Percentiles rank a stretch among this genome's conserved stretches.
Evolutionary conservation across 2,329 filamentous ascomycete species (phyloP).

Genomic region (Monosporascus sp.): DNA sequence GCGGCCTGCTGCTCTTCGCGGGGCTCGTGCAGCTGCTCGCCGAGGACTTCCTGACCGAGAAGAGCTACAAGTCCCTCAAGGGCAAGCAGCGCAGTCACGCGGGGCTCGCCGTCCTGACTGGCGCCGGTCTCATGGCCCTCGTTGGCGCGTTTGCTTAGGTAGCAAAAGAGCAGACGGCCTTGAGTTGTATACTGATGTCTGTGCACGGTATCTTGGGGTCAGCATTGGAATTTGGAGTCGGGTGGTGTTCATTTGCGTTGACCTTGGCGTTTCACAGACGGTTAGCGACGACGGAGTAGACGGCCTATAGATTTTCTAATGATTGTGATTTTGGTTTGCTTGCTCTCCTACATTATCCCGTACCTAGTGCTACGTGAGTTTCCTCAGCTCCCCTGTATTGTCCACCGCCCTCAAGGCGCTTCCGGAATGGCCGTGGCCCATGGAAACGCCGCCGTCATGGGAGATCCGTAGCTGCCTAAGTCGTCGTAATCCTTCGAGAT

Average conservation of each 20-base stretch:
- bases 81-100: conserved; percentile 58
- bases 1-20: conserved; percentile 74
- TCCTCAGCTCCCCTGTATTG: too few species aligned
- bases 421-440: conserved; percentile 36
- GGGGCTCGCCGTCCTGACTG: conserved; percentile 56
- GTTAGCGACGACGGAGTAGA: neutral
- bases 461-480: conserved; percentile 36
- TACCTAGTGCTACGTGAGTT: too few species aligned
- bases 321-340: neutral
- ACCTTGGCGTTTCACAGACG: neutral
- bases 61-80: conserved; percentile 63
- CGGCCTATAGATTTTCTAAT: neutral
- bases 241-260: neutral
- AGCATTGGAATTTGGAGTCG: neutral
- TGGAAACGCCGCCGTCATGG: conserved; percentile 39
- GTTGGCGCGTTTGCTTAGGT: conserved; percentile 67
- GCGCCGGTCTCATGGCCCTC: conserved; percentile 63
- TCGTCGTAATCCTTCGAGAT: conserved; percentile 40
- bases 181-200: conserved; percentile 4
- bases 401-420: conserved; percentile 4
- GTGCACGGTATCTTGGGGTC: neutral
- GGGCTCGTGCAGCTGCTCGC: conserved; percentile 79
- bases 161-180: neutral
- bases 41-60: conserved; percentile 75
- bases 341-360: too few species aligned